Base-by-base conservation (phyloP, 257 asterid genomes). In the Fraxinus cuspidata region DNA sequence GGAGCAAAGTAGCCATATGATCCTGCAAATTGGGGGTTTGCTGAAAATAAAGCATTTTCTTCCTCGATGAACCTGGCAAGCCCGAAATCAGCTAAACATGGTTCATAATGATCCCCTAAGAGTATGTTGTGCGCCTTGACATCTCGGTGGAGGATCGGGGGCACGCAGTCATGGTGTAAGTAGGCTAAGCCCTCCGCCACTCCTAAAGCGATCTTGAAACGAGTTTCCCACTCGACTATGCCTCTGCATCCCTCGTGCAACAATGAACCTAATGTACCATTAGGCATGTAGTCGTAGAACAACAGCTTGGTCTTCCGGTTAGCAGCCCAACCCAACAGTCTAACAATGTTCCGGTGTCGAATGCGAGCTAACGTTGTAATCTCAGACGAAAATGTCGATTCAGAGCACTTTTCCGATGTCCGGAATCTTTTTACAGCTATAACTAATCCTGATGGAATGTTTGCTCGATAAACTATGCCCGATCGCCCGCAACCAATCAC, bases 1-100 rank as follows among this genome's bases (percentile, higher is more conserved):
- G 97, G 97, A 35, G 97, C 97, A 76, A 93, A 88, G 83, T 93
- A 93, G 60, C 97, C 97, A 64, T 93, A 93, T 31, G 97, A 91
- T 53, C 97, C 97, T 71, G 96, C 97, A 71, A 93, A 85, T 23
- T 93, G 97, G 7, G 92, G 96, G 15, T 74, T 83, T 64, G 87
- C 74, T 25, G 92, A 72, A 78, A 85, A 58, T 51, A 92, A 81
- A 25, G 72, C 73, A 70, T 63, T 82, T 70, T 87, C 92, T 69
- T 88, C 90, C 81, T 91, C 94, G 27, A 89, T 81, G 34, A 91
- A 84, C 80, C 94, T 88, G 23, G 97, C 97, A 28, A 93, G 90
- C 56, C 94, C 97, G 32, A 93, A 93, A 63, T 93, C 97, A 3
- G 96, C 97, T 15, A 93, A 64, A 72, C 90, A 88, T 0, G 97